Evolutionary conservation across 1,284 basidiomycete species (phyloP), one percentile per base, ranked within the genome.

Genomic region (Flammula alnicola): DNA sequence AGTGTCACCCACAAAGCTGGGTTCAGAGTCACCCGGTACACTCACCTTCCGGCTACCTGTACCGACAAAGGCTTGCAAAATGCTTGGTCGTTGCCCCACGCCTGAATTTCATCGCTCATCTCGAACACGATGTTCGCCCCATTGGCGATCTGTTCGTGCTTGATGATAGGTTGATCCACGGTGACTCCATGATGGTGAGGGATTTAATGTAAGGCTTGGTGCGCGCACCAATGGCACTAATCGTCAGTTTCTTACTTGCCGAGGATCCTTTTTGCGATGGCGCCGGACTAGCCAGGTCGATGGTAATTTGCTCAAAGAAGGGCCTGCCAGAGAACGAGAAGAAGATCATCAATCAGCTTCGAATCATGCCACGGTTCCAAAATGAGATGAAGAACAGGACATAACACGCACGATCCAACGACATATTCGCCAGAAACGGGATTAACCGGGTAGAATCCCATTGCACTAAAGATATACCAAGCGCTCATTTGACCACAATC

Each of bases 401-500:
- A 42, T 80, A 43, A n/a, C 30, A 70, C 70, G 40, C 61, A 86
- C 79, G 84, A 81, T 54, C 88, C 89, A 35, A 92, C 74, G 45
- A 91, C 75, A 52, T 91, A 92, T 58, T 83, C 80, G 6, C 80
- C 80, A 0, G 84, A 86, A 0, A 87, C 86, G 0, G 90, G 89
- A 63, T 91, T 84, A 43, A 93, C 88, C n/a, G 91, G 90, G 60
- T 93, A 94, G 68, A 93, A 88, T 0, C 91, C 91, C 63, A 94
- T 74, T 1, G 87, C 83, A 36, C 83, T 84, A 69, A 92, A 93
- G 9, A 92, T 75, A 63, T 87, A 93, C 91, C 91, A 93, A 0
- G 90, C 86, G 59, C 85, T 89, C 88, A 93, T 93, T 64, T 93
- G 91, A 0, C 91, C 91, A 58, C 91, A 93, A 60, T 94, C 91